These are phyloP conservation scores for Pouteria glomerata DNA, from an alignment of 148 eudicot genomes.

Conservation along the genomic window DNA sequence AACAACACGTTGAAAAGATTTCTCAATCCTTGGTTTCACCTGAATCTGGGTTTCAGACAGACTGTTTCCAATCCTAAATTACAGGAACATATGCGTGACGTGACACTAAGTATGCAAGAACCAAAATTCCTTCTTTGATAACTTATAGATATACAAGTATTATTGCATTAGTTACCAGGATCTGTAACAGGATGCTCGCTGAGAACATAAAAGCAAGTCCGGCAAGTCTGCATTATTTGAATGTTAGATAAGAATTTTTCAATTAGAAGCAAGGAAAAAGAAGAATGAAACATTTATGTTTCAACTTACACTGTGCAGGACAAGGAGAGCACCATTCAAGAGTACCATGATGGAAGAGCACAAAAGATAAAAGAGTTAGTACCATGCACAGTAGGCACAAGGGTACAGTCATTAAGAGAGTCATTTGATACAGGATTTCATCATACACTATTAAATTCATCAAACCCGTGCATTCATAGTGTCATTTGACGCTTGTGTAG, in stretches of 20 bases:
- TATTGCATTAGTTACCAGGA: constrained; percentile 45
- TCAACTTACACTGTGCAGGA: constrained; percentile 66
- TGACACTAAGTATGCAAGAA: constrained; percentile 1
- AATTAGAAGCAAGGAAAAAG: not conserved
- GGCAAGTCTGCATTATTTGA: constrained; percentile 58
- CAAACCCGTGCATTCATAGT: not conserved
- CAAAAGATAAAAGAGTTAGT: constrained; percentile 22
- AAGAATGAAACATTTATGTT: not conserved
- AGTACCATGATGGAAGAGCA: constrained; percentile 19
- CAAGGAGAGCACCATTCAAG: constrained; percentile 17
- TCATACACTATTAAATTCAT: not conserved
- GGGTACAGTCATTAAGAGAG: not conserved
- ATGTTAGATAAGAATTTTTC: constrained; percentile 14
- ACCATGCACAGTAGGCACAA: not conserved
- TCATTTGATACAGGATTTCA: not conserved
- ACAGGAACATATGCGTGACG: not conserved
- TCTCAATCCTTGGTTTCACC: not conserved
- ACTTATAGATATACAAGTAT: not conserved
- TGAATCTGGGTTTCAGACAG: not conserved
- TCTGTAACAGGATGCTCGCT: constrained; percentile 72
- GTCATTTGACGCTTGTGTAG: not conserved
- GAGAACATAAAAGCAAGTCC: constrained; percentile 95
- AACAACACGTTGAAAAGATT: not conserved
- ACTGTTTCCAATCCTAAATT: not conserved
- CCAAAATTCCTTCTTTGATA: not conserved